Evolutionary conservation across 148 eudicot genomes (phyloP).

Genomic region (Oxyria digyna): DNA sequence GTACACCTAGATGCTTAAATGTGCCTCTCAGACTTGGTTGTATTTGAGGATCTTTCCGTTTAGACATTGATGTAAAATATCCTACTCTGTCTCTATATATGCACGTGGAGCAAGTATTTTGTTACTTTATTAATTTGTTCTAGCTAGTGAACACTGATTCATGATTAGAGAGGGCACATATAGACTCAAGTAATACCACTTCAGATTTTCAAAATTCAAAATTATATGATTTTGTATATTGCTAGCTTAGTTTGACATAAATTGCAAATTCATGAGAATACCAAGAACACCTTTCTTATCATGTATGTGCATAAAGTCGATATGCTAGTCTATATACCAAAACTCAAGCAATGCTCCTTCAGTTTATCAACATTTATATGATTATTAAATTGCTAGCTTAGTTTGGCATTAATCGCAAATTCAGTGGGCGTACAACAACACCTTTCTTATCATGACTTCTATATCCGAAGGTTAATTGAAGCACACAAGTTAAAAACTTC

Average conservation of each 20-base stretch:
- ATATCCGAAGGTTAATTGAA: too few species aligned
- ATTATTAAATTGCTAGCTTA: too few species aligned
- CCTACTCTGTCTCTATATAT: background rate
- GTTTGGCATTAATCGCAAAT: too few species aligned
- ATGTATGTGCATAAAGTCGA: background rate
- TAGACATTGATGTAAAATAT: background rate
- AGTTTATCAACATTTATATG: too few species aligned
- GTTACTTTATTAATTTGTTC: background rate
- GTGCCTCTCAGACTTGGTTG: background rate
- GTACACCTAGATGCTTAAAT: background rate
- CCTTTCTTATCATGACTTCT: too few species aligned
- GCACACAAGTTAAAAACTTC: background rate
- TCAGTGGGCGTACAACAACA: too few species aligned
- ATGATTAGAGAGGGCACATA: background rate
- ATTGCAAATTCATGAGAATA: background rate
- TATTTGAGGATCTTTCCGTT: too few species aligned
- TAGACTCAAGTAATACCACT: background rate
- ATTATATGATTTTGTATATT: background rate
- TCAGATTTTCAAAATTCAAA: background rate
- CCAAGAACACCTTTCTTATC: background rate
- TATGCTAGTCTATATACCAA: background rate
- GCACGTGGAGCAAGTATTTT: constrained; percentile 3
- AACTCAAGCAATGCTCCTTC: too few species aligned
- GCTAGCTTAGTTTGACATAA: background rate
- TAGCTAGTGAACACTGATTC: background rate